Evolutionary conservation across 2,329 filamentous ascomycete species (phyloP).

Genomic region (Helminthosporium solani): DNA sequence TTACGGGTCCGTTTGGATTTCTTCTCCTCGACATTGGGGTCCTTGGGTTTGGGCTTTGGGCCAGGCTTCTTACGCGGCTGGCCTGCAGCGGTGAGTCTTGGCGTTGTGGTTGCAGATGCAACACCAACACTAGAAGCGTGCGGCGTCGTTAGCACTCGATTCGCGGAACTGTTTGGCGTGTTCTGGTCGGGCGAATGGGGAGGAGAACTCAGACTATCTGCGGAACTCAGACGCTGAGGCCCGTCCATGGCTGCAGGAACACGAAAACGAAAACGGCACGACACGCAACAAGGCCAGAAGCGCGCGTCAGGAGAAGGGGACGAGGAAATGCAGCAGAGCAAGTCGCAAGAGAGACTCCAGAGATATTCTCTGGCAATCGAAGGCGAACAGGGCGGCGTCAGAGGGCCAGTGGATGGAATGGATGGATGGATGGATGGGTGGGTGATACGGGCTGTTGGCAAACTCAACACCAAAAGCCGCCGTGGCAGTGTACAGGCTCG

Average conservation of each 20-base stretch:
- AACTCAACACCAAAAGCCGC: constrained; percentile 42
- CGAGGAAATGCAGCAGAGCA: neutral
- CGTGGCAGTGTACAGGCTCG: constrained; percentile 20
- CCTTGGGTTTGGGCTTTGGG: constrained; percentile 45
- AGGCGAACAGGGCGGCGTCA: neutral
- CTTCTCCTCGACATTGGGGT: constrained; percentile 43
- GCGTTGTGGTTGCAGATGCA: constrained; percentile 29
- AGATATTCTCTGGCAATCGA: too few species aligned
- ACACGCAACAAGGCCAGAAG: constrained; percentile 4
- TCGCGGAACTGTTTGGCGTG: constrained; percentile 35
- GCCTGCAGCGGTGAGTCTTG: constrained; percentile 35
- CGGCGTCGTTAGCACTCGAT: constrained; percentile 24
- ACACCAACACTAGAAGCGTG: constrained; percentile 30
- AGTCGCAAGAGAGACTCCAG: neutral
- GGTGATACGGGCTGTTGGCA: constrained; percentile 20
- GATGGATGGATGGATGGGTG: constrained; percentile 10
- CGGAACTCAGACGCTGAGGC: constrained; percentile 34
- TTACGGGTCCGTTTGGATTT: constrained; percentile 49
- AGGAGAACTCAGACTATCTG: constrained; percentile 39
- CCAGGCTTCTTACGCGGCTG: constrained; percentile 45
- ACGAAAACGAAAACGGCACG: constrained; percentile 7
- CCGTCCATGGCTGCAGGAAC: constrained; percentile 31
- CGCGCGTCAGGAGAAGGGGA: constrained; percentile 4
- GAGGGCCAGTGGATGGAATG: constrained; percentile 8
- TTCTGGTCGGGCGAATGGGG: constrained; percentile 41